Evolutionary conservation across 1,139 yeast species (phyloP), one percentile per base, ranked within the genome.

Genomic region (Debaryomyces coudertii): DNA sequence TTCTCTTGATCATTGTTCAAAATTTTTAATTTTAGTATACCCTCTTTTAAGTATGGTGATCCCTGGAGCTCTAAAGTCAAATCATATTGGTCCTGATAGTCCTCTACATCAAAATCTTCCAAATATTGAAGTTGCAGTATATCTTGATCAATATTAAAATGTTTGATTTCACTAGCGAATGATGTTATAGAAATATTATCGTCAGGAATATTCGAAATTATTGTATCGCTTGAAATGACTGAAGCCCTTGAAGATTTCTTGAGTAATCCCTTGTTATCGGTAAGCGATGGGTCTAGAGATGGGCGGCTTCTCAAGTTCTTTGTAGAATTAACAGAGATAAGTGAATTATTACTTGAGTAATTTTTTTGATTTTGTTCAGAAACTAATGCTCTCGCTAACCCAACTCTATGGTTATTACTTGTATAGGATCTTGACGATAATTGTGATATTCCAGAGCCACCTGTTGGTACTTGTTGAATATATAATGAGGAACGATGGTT

Each of bases 11-110:
- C 79, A 52, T 73, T 71, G 52, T 77, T 65, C 43, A 72, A 59
- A 14, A 76, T 68, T 53, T 74, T 77, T 57, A 77, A 72, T 54
- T 80, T 76, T 51, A 86, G 70, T 39, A 87, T 63, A 0, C 95
- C 95, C 66, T 87, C 95, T 59, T 87, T 85, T 48, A 85, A 78
- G 79, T 88, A 87, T 1, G 95, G 95, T 1, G 92, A 81, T 0
- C 93, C 95, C 44, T 77, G 76, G 38, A 83, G 71, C 53, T 83
- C 88, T 51, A 87, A 68, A 29, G 77, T 76, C 52, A 80, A 76
- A 62, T 85, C 90, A 51, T 75, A 75, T 31, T 70, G 69, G 62
- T 80, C 84, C 55, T 74, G 79, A 56, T 65, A 75, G 48, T 73
- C 73, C 36, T 69, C 66, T 7, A 70, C 69, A 53, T 73, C 65